Base-by-base conservation (phyloP, 208 protist species). In the Vickermania ingenoplastis region DNA sequence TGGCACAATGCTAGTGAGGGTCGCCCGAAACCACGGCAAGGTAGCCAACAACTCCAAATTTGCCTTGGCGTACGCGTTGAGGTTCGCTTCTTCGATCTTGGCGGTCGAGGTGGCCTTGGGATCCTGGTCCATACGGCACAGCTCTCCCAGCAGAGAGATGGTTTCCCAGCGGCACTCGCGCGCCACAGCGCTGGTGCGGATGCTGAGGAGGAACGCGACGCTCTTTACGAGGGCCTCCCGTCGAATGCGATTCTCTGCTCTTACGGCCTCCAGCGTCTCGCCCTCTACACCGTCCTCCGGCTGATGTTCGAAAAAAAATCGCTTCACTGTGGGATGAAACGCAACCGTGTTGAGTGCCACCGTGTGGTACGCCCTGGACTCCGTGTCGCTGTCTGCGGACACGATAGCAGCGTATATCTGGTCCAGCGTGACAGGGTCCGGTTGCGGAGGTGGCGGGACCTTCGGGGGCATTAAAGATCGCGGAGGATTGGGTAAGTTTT, bases 321-420 rank as follows among this genome's bases (percentile, higher is more conserved):
- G 79, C 57, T 92, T 92, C n/a, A 92, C 85, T 31, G 67, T 79
- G 7, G 81, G 73, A 59, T 92, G 79, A 59, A 92, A 92, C 60
- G 77, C 79, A 17, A 92, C 77, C 14, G 78, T 87, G 70, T 72
- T 80, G 65, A 92, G 76, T 1, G 85, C 85, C 14, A 92, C 77
- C 28, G 89, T 67, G 68, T 86, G 71, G 69, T 92, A 89, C 22
- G 85, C 76, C 49, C 82, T 79, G 25, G 73, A 60, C 48, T 86
- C 68, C 59, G 78, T 64, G 17, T 62, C 30, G 5, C 69, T 65
- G 41, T 73, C 66, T 22, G 31, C 30, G 17, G 64, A 63, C 5
- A 81, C 89, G 14, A 92, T 67, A 24, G 66, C 53, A 7, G 75
- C 56, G 59, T 80, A 92, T n/a, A 92, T 88, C 7, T 82, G 81